Base-by-base conservation (phyloP, 257 asterid genomes). In the Solanum boliviense region DNA sequence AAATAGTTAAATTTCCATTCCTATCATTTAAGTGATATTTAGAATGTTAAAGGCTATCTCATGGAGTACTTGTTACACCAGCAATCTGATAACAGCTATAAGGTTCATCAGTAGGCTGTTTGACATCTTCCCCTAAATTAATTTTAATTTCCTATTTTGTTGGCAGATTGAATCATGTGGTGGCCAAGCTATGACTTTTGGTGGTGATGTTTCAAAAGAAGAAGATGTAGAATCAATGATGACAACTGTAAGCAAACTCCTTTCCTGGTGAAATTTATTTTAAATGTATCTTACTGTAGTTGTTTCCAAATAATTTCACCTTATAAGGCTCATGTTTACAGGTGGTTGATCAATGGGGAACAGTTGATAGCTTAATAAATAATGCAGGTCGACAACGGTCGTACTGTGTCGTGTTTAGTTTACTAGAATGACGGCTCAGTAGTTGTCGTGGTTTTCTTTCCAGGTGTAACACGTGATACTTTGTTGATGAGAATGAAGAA, bases 161-260 rank as follows among this genome's bases (percentile, higher is more conserved):
- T 52, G 70, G 92, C 94, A 96, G 99, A 95, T 97, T 67, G 98
- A 95, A 94, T 94, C 93, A 13, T 75, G 91, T 82, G 99, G 99
- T 73, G 99, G 98, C 75, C 95, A 95, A 91, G 99, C 98, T 82
- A 90, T 97, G 86, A 90, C 95, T 81, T 97, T 93, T 87, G 98
- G 99, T 87, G 99, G 98, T 90, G 99, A 95, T 92, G 98, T 95
- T 87, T 95, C 98, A 39, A 95, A 97, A 92, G 99, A 95, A 92
- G 99, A 94, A 85, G 99, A 93, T 86, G 99, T 95, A 85, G 94
- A 93, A 62, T 90, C 97, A 60, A 97, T 95, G 99, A 94, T 97
- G 70, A 95, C 94, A 92, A 92, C 98, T 56, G 99, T 95, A 90
- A 90, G 92, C 87, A 56, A 88, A 74, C 41, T 81, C 68, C 68